Base-by-base conservation (phyloP, 768 basidiomycete species). In the Boletus patriciae region DNA sequence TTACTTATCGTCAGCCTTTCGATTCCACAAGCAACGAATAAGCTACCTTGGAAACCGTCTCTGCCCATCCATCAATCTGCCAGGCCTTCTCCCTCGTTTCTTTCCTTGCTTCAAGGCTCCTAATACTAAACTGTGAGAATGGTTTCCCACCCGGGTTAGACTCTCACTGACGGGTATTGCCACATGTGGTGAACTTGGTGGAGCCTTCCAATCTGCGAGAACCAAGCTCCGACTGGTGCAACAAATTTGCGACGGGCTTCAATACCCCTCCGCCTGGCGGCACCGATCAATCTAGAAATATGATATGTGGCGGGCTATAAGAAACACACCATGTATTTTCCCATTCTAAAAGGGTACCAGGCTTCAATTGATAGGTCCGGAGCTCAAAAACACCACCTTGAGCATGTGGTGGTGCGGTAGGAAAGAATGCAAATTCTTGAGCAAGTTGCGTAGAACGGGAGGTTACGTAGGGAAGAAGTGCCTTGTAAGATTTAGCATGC, bases 371-470 rank as follows among this genome's bases (percentile, higher is more conserved):
- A 74, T 99, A 99, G 37, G 82, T 85, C 64, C 97, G 82, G 64
- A 98, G 77, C 74, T 99, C 97, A 68, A 97, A 99, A 45, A 99
- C 78, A 6, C 97, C 96, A 7, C 95, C 96, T 62, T 89, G 83
- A 6, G 84, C 80, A 62, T 82, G 88, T 6, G 95, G 94, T 34
- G 94, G 93, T 19, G 91, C 83, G 2, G 94, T 92, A 7, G 94
- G 93, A 69, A 95, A 85, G 76, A 98, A 96, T 2, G 92, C 92
- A 74, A 99, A 99, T 70, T 99, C 96, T 69, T 94, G 92, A 63
- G 83, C 86, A 46, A 96, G 81, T 63, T 96, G 93, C 16, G 81
- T 80, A 31, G 85, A 80, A 41, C 95, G 85, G 16, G 84, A 86
- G 13, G 73, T 79, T 38, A 98, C 70, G 67, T 83, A 83, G 6